Conservation (phyloP, 345 rosid species). For the Hypericum androsaemum region DNA sequence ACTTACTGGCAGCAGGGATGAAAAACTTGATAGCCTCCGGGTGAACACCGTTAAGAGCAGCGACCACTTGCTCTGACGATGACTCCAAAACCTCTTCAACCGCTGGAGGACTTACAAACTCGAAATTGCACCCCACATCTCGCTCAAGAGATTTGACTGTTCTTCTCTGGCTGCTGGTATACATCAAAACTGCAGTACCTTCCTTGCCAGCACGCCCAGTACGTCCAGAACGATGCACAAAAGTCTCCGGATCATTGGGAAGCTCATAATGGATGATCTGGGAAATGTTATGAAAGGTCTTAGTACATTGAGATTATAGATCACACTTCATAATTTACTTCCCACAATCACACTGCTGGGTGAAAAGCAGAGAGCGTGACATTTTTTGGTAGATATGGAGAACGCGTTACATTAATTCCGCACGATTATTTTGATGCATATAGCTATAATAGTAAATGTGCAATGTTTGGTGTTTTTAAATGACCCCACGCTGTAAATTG, state of each 20-base stretch:
- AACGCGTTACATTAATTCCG: no score
- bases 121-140: constrained; percentile 80
- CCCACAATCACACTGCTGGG: no score
- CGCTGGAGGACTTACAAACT: constrained; percentile 75
- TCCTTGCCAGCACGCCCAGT: constrained; percentile 98
- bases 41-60: constrained; percentile 82
- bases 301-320: constrained; percentile 6
- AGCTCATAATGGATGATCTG: constrained; percentile 95
- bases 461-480: neutral
- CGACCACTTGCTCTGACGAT: constrained; percentile 79
- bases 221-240: constrained; percentile 99
- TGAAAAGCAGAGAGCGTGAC: no score
- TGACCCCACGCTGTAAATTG: neutral
- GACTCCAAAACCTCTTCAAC: constrained; percentile 68
- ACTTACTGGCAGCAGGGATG: constrained; percentile 66
- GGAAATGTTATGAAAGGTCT: constrained; percentile 9
- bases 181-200: constrained; percentile 90
- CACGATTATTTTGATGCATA: no score
- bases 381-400: no score
- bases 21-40: constrained; percentile 68
- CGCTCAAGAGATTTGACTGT: constrained; percentile 86
- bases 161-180: constrained; percentile 74
- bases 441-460: no score
- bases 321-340: neutral
- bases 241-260: constrained; percentile 94